These are phyloP conservation scores for Nakaseomyces kungkrabaensis DNA, from an alignment of 1,139 yeast genomes.

Conservation along the genomic window DNA sequence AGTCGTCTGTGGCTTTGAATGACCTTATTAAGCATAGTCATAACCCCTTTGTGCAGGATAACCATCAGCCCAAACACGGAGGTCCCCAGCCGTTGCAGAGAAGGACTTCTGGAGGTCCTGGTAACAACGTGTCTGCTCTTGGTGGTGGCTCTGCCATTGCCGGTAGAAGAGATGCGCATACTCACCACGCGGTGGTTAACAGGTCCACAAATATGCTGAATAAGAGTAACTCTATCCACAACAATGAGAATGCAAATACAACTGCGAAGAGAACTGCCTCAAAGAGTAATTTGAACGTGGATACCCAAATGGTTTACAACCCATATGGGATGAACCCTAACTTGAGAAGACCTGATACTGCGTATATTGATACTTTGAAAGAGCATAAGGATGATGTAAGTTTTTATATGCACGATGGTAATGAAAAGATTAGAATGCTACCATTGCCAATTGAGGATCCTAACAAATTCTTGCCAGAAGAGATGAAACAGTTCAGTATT, in stretches of 20 bases:
- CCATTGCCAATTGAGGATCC: conserved; percentile 64
- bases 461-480: conserved; percentile 50
- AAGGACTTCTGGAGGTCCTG: conserved; percentile 3
- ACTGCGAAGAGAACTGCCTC: not conserved
- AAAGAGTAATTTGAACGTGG: not conserved
- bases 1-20: conserved; percentile 4
- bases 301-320: conserved; percentile 23
- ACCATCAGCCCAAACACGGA: not conserved
- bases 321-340: conserved; percentile 27
- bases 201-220: conserved; percentile 8
- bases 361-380: conserved; percentile 8
- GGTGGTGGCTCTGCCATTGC: not conserved
- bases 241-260: conserved; percentile 6
- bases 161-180: not conserved
- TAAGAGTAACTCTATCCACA: conserved; percentile 18
- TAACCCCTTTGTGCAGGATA: conserved; percentile 1
- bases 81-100: conserved; percentile 2
- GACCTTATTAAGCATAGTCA: conserved; percentile 5
- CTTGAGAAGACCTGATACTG: conserved; percentile 12
- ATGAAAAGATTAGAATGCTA: conserved; percentile 38
- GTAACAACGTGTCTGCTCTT: not conserved
- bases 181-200: conserved; percentile 2
- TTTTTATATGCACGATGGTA: conserved; percentile 29
- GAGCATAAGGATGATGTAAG: conserved; percentile 14
- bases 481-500: conserved; percentile 42